Evolutionary conservation across 306 rosid genomes (phyloP).

Genomic region (Glycyrrhiza uralensis): DNA sequence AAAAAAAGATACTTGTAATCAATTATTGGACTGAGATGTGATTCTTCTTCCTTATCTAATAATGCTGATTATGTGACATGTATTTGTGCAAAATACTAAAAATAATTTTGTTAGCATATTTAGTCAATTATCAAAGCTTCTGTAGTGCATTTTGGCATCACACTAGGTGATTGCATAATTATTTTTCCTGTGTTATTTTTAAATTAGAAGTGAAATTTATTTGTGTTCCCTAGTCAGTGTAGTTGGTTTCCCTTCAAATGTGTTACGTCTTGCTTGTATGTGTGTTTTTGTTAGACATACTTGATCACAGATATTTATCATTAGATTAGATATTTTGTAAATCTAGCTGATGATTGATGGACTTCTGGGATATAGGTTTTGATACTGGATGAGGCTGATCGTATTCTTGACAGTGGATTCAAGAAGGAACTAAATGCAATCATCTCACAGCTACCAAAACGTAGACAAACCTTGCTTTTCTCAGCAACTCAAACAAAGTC

Average conservation of each 20-base stretch:
- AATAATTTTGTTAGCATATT: not conserved
- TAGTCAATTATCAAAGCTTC: not conserved
- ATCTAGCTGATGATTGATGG: slow-evolving; percentile 35
- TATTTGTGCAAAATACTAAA: not conserved
- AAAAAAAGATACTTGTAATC: no score
- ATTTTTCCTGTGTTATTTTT: not conserved
- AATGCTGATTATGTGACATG: no score
- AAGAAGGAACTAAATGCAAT: slow-evolving; percentile 74
- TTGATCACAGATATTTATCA: not conserved
- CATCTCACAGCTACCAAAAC: slow-evolving; percentile 81
- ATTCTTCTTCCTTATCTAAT: no score
- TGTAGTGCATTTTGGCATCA: not conserved
- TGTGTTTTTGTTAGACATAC: not conserved
- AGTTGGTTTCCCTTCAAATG: not conserved
- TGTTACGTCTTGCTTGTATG: not conserved
- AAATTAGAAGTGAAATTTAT: not conserved
- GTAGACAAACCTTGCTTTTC: slow-evolving; percentile 84
- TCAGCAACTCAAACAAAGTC: slow-evolving; percentile 94
- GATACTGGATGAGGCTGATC: slow-evolving; percentile 96
- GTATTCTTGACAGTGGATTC: slow-evolving; percentile 80
- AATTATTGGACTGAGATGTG: no score
- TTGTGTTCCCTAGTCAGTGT: not conserved
- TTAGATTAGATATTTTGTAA: not conserved
- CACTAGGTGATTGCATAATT: not conserved
- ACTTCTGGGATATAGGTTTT: slow-evolving; percentile 63